Percentiles rank a stretch among this genome's conserved stretches.
Evolutionary conservation across 1,284 basidiomycete genomes (phyloP).

Genomic region (Ganoderma resinaceum): DNA sequence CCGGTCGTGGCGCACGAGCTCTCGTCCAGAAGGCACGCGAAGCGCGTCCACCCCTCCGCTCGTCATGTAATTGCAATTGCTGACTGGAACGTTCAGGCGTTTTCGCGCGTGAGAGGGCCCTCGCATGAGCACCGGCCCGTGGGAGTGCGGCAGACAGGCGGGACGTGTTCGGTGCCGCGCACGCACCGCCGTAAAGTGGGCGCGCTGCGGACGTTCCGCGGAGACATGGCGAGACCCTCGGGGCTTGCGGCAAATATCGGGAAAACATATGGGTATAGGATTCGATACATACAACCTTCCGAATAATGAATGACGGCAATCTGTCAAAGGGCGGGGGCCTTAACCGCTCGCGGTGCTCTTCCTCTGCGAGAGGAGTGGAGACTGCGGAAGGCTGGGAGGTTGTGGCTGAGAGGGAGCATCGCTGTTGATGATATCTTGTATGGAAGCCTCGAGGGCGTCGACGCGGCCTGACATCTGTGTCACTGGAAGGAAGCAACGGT

Average conservation of each 20-base stretch:
- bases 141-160: neutral
- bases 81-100: neutral
- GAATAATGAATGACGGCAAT: constrained; percentile 20
- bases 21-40: neutral
- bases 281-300: constrained; percentile 23
- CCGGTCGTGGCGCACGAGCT: constrained; percentile 17
- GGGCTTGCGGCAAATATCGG: constrained; percentile 8
- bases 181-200: neutral
- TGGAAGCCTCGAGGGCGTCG: constrained; percentile 81
- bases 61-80: neutral
- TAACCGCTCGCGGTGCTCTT: constrained; percentile 32
- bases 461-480: constrained; percentile 83
- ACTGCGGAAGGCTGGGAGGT: constrained; percentile 40
- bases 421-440: constrained; percentile 84
- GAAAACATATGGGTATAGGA: constrained; percentile 23
- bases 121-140: constrained; percentile 20
- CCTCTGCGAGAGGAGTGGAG: constrained; percentile 36
- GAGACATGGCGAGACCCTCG: constrained; percentile 14
- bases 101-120: constrained; percentile 8
- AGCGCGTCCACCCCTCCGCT: neutral
- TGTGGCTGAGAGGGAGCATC: constrained; percentile 46
- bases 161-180: constrained; percentile 3
- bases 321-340: constrained; percentile 10
- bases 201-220: constrained; percentile 13
- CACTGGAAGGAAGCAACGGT: constrained; percentile 55